Conservation (phyloP, 345 rosid genomes). For the Pistacia integerrima region DNA sequence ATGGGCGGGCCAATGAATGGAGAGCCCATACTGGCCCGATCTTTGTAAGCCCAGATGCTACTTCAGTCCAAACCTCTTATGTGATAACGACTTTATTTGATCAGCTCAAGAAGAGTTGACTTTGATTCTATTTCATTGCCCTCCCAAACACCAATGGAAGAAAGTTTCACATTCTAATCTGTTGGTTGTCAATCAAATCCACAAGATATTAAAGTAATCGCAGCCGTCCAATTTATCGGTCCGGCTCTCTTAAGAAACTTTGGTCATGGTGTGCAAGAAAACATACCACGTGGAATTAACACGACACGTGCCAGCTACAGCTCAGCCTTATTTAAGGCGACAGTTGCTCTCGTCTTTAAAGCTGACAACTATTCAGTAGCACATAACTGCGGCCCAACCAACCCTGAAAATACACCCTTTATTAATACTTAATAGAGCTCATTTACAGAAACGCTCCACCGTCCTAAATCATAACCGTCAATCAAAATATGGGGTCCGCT, state of each 20-base stretch:
- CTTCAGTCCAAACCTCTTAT: too few relatives aligned
- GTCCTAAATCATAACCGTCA: conserved; percentile 12
- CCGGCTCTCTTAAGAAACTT: too few relatives aligned
- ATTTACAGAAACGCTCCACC: neutral
- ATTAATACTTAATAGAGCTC: conserved; percentile 6
- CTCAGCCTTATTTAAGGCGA: conserved; percentile 15
- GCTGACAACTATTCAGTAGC: neutral
- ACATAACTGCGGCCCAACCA: conserved; percentile 19
- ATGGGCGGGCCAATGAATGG: too few relatives aligned
- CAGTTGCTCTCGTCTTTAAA: neutral
- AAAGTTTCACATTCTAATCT: too few relatives aligned
- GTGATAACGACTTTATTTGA: too few relatives aligned
- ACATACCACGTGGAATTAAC: neutral
- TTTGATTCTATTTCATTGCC: too few relatives aligned
- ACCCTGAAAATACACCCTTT: neutral
- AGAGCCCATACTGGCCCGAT: too few relatives aligned
- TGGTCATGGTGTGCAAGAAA: neutral
- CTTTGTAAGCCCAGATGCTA: too few relatives aligned
- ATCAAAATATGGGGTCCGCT: neutral
- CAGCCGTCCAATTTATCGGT: neutral
- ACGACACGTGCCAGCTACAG: neutral
- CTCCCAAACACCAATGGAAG: neutral
- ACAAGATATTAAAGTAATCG: neutral
- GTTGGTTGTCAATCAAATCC: neutral
- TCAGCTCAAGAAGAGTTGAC: too few relatives aligned